Percentiles rank a stretch among this genome's conserved stretches.
Conservation (phyloP, 306 rosid species). For the Prinsepia uniflora region DNA sequence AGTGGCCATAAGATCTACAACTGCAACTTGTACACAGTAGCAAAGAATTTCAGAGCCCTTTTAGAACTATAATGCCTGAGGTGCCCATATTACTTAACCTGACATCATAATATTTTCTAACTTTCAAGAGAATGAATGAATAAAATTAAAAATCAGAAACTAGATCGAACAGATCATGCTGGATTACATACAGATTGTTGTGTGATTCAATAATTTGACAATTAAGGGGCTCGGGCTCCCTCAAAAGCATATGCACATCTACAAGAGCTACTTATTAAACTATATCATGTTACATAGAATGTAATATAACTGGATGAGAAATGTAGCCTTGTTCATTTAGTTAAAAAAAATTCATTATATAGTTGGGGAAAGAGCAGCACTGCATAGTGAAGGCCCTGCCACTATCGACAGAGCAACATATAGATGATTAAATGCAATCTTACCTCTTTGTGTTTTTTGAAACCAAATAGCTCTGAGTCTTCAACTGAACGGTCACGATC, state of each 20-base stretch:
- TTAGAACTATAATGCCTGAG: background rate
- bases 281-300: background rate
- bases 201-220: background rate
- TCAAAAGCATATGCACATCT: background rate
- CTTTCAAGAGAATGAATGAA: background rate
- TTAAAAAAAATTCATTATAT: too few relatives aligned
- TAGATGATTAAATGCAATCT: conserved; percentile 22
- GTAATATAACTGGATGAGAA: background rate
- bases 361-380: background rate
- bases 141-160: background rate
- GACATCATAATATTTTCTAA: background rate
- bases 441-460: conserved; percentile 80
- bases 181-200: background rate
- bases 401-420: conserved; percentile 5
- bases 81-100: background rate
- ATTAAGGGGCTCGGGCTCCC: background rate
- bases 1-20: background rate
- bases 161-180: background rate
- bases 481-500: conserved; percentile 87
- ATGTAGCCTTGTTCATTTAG: background rate
- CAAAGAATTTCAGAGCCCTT: background rate
- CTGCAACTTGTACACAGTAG: background rate
- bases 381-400: background rate
- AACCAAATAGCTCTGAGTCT: conserved; percentile 83
- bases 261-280: background rate